phyloP scores from a whole-genome alignment of 2,329 filamentous ascomycete species.

The Cercospora janseana region DNA sequence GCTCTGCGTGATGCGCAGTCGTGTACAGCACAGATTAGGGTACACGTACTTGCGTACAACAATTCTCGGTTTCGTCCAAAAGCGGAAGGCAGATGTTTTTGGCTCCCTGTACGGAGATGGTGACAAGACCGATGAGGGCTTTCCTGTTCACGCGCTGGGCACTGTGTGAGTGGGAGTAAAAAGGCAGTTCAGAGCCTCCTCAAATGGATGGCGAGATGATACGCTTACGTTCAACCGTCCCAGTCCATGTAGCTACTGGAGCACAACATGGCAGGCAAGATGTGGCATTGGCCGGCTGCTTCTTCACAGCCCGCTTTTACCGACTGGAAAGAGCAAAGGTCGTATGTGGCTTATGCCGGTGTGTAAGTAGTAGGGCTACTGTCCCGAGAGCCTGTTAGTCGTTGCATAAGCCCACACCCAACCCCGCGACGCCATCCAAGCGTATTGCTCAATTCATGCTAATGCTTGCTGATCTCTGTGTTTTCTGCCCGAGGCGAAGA shows the following conservation, averaged over 20 bases:
- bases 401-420: neutral
- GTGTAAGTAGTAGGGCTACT: neutral
- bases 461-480: neutral
- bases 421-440: neutral
- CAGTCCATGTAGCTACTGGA: neutral
- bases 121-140: no score
- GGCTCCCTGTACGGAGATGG: no score
- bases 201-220: neutral
- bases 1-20: neutral
- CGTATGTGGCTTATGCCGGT: neutral
- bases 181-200: no score
- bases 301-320: slow-evolving; percentile 1
- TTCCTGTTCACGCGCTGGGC: no score
- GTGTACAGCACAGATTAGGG: neutral
- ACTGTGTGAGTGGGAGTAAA: no score
- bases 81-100: no score
- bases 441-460: neutral
- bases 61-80: neutral
- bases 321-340: neutral
- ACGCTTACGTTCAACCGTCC: slow-evolving; percentile 9
- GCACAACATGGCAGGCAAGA: neutral
- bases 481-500: neutral
- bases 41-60: neutral
- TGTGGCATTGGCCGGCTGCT: neutral
- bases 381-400: slow-evolving; percentile 5